Conservation (phyloP, 257 asterid genomes). For the Solanum bukasovii region DNA sequence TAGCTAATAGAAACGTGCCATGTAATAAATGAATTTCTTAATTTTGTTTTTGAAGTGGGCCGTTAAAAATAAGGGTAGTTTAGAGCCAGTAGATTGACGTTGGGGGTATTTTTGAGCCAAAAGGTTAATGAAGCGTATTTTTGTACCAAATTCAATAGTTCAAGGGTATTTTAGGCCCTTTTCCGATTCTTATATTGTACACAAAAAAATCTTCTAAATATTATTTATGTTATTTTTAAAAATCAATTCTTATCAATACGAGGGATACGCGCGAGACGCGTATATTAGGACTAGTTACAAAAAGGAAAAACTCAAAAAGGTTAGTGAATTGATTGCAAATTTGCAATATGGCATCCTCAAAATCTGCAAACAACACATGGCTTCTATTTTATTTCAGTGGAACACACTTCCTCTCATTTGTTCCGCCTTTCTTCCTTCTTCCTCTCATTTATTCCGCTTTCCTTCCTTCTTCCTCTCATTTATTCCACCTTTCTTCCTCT, state of each 20-base stretch:
- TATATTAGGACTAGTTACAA: background rate
- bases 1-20: background rate
- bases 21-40: background rate
- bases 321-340: background rate
- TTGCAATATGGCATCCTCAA: background rate
- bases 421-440: background rate
- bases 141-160: background rate
- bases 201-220: background rate
- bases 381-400: background rate
- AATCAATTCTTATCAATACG: background rate
- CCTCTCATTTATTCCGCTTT: background rate
- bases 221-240: background rate
- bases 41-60: background rate
- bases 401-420: background rate
- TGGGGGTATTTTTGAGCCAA: background rate
- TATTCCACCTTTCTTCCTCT: background rate
- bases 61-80: background rate
- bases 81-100: background rate
- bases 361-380: background rate
- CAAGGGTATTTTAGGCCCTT: background rate
- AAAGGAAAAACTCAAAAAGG: background rate
- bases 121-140: background rate
- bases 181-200: background rate
- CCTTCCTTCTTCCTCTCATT: constrained; percentile 25
- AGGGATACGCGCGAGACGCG: background rate